Percentiles rank a stretch among this genome's conserved stretches.
phyloP scores from a whole-genome alignment of 2,329 filamentous ascomycete species.

The Juglanconis juglandina region DNA sequence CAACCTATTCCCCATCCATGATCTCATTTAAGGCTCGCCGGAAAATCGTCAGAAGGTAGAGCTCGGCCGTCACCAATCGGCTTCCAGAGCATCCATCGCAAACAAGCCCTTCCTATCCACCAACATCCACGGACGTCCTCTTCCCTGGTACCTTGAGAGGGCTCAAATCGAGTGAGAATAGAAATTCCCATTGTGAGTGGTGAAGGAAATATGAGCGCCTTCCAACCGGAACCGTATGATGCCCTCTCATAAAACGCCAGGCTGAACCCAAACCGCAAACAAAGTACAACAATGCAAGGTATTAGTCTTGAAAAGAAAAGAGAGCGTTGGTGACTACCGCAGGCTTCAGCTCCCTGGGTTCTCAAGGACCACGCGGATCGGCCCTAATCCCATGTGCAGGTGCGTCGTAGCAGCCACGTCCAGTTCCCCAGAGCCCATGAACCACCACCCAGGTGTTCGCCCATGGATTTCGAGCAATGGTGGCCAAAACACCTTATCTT shows the following conservation, averaged over 20 bases:
- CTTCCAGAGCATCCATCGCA: background rate
- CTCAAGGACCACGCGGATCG: background rate
- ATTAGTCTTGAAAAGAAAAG: slow-evolving; percentile 12
- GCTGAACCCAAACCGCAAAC: slow-evolving; percentile 18
- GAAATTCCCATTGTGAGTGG: background rate
- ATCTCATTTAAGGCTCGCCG: background rate
- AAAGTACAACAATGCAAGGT: slow-evolving; percentile 17
- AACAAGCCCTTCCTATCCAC: background rate
- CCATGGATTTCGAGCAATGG: background rate
- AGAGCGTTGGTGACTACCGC: background rate
- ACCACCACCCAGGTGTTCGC: background rate
- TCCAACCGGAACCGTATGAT: slow-evolving; percentile 13
- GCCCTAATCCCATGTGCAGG: background rate
- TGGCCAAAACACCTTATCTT: too few relatives aligned
- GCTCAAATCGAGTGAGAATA: background rate
- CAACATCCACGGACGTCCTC: background rate
- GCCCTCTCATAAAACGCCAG: slow-evolving; percentile 18
- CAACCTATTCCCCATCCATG: background rate
- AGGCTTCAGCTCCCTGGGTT: background rate
- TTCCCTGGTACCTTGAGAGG: background rate
- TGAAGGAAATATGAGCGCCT: slow-evolving; percentile 15
- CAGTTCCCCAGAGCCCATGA: background rate
- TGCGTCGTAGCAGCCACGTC: background rate
- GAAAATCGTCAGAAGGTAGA: background rate
- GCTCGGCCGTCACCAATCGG: background rate